Evolutionary conservation across 805 yeast genomes (phyloP).

Genomic region (Yarrowia hollandica): DNA sequence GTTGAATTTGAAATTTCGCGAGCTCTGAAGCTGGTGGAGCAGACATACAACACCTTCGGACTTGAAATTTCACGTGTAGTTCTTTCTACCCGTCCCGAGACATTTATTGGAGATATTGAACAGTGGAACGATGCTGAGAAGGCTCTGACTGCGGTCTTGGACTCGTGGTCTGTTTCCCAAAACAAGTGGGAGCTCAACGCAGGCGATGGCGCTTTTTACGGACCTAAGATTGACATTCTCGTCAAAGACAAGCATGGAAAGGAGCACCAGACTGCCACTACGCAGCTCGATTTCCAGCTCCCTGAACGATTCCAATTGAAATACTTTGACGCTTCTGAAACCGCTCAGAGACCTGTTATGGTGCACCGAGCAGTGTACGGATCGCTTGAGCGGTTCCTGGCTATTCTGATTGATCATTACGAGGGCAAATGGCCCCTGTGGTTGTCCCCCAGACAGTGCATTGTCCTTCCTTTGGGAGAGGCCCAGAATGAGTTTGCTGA

Average conservation of each 20-base stretch:
- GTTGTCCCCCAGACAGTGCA: conserved; percentile 89
- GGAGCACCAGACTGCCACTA: conserved; percentile 90
- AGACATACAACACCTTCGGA: conserved; percentile 71
- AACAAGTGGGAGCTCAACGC: conserved; percentile 68
- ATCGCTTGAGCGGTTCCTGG: conserved; percentile 88
- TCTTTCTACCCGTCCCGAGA: conserved; percentile 82
- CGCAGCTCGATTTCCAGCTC: conserved; percentile 91
- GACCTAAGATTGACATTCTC: conserved; percentile 77
- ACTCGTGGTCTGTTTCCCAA: conserved; percentile 47
- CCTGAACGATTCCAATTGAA: conserved; percentile 79
- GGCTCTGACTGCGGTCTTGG: conserved; percentile 60
- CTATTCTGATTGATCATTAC: conserved; percentile 84
- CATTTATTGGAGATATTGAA: conserved; percentile 69
- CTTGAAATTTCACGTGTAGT: conserved; percentile 58
- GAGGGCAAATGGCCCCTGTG: conserved; percentile 97
- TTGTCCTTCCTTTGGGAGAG: conserved; percentile 68
- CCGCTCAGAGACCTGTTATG: conserved; percentile 69
- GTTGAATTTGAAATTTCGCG: conserved; percentile 69
- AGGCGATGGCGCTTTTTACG: conserved; percentile 90
- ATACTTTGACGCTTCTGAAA: conserved; percentile 42
- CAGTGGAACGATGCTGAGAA: conserved; percentile 85
- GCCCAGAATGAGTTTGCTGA: conserved; percentile 58
- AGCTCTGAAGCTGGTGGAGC: conserved; percentile 70
- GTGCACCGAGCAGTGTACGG: conserved; percentile 95
- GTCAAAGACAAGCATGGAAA: conserved; percentile 78